phyloP scores from a whole-genome alignment of 2,329 filamentous ascomycete genomes.

The Exophiala spinifera region DNA sequence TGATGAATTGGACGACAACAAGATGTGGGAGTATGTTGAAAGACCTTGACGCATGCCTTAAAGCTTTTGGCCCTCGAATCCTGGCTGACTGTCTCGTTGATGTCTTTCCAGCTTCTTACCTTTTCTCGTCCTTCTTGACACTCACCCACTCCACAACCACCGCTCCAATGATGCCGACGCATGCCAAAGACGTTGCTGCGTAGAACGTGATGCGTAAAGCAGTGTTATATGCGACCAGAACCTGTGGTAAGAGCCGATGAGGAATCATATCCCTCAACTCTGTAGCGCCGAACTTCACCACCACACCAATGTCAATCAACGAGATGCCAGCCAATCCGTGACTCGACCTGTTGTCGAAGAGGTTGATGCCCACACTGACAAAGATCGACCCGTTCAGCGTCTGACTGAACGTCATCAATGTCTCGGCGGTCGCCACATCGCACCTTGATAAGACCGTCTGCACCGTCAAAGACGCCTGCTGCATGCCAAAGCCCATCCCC shows the following conservation, averaged over 20 bases:
- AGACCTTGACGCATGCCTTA: no score
- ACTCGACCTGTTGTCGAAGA: constrained; percentile 26
- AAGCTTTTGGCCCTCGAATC: no score
- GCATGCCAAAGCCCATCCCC: constrained; percentile 30
- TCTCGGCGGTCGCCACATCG: constrained; percentile 32
- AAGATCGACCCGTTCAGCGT: constrained; percentile 30
- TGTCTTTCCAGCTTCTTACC: neutral
- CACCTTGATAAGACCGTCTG: constrained; percentile 22
- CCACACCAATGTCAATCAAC: constrained; percentile 40
- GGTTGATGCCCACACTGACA: constrained; percentile 25
- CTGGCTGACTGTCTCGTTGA: no score
- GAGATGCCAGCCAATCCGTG: constrained; percentile 30
- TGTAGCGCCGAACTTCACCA: constrained; percentile 55
- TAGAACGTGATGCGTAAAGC: constrained; percentile 58
- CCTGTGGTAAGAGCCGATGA: constrained; percentile 47
- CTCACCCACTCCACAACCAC: constrained; percentile 61
- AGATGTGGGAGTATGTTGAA: no score
- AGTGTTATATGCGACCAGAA: constrained; percentile 62
- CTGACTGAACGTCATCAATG: constrained; percentile 30
- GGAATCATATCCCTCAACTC: constrained; percentile 55
- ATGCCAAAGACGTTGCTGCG: constrained; percentile 55
- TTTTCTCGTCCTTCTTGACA: constrained; percentile 51
- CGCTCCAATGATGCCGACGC: constrained; percentile 54
- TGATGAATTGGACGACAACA: no score
- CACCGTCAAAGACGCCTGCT: constrained; percentile 23